phyloP scores from a whole-genome alignment of 1,284 basidiomycete genomes.

The Fistulinella staudtii region DNA sequence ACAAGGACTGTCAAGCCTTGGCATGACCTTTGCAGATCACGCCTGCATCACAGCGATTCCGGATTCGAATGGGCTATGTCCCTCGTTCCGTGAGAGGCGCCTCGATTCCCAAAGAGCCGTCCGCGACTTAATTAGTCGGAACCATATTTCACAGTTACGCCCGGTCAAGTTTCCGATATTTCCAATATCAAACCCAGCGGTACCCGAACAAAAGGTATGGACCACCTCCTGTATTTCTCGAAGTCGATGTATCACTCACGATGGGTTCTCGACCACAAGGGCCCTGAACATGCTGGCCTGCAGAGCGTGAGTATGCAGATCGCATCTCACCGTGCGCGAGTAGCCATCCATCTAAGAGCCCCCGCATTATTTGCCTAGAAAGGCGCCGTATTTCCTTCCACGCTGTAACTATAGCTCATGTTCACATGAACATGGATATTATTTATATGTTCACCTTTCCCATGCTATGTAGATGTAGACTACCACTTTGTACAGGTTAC shows the following conservation, averaged over 20 bases:
- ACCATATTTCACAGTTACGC: conserved; percentile 1
- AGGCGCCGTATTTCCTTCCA: background rate
- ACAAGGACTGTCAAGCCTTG: conserved; percentile 6
- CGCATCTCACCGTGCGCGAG: background rate
- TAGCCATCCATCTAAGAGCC: background rate
- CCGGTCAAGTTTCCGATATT: conserved; percentile 9
- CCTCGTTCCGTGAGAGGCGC: conserved; percentile 11
- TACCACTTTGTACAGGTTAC: too few species aligned
- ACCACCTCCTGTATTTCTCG: background rate
- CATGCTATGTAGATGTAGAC: too few species aligned
- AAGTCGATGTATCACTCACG: background rate
- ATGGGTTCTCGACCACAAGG: background rate
- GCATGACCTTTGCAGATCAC: conserved; percentile 22
- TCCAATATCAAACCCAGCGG: background rate
- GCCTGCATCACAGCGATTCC: conserved; percentile 23
- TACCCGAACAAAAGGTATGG: conserved; percentile 5
- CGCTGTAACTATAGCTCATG: background rate
- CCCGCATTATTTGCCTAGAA: background rate
- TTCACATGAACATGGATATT: background rate
- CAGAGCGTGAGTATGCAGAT: background rate
- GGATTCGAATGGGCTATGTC: conserved; percentile 7
- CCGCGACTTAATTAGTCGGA: conserved; percentile 12
- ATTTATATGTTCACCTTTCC: too few species aligned
- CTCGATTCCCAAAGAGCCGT: conserved; percentile 10
- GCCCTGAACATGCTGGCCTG: background rate